Evolutionary conservation across 331 rosid genomes (phyloP).

Genomic region (Acacia concinna): DNA sequence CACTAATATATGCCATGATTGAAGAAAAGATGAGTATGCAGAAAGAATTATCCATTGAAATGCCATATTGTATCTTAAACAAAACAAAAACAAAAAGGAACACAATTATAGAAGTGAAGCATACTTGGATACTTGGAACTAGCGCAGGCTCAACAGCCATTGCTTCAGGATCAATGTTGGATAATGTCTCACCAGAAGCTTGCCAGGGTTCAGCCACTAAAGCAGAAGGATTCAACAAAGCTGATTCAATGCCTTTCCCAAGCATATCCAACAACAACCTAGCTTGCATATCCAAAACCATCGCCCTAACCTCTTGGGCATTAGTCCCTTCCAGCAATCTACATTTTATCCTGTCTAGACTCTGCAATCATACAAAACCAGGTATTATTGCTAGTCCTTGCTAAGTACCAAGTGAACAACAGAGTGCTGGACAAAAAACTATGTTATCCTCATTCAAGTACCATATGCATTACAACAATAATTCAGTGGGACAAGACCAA

Average conservation of each 20-base stretch:
- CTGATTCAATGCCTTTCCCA: constrained; percentile 96
- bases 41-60: constrained; percentile 10
- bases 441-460: background rate
- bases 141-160: constrained; percentile 85
- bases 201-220: constrained; percentile 87
- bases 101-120: constrained; percentile 19
- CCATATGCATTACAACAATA: background rate
- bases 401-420: background rate
- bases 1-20: background rate
- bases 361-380: constrained; percentile 55
- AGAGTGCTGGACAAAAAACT: background rate
- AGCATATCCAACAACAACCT: constrained; percentile 94
- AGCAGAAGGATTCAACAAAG: constrained; percentile 78
- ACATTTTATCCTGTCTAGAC: constrained; percentile 91
- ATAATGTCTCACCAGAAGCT: constrained; percentile 61
- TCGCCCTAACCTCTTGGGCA: constrained; percentile 96
- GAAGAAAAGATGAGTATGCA: background rate
- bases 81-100: constrained; percentile 10
- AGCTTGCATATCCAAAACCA: constrained; percentile 99
- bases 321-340: constrained; percentile 91
- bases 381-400: background rate
- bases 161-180: constrained; percentile 70
- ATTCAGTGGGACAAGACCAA: background rate
- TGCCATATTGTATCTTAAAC: background rate
- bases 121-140: constrained; percentile 74